Evolutionary conservation across 257 asterid genomes (phyloP), one percentile per base, ranked within the genome.

Genomic region (Dorcoceras hygrometricum): DNA sequence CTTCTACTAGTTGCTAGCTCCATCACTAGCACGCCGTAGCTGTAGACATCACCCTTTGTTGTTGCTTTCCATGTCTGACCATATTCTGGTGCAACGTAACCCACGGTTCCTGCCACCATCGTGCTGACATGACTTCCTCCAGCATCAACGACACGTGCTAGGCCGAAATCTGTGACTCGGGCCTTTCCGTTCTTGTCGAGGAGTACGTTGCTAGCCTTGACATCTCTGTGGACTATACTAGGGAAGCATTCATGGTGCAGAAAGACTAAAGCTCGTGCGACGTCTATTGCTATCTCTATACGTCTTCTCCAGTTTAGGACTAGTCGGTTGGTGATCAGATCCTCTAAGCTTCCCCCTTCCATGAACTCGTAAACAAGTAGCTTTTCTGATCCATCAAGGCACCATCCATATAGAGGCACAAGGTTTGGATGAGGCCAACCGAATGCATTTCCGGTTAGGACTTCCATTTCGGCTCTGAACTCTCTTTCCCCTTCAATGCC

Each of bases 361-460:
- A 94, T 94, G 80, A 79, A 94, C 76, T 90, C 96, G 23, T 88
- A 94, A 31, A 94, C 97, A 9, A 94, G 71, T 29, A 94, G 56
- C 83, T 94, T 94, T 68, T 90, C 97, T 1, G 96, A 76, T 29
- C 96, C 95, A 4, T 82, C 76, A 0, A 90, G 87, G 27, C 95
- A 94, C 97, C 99, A 94, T 1, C 99, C 99, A 4, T 85, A 90
- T 1, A 94, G 87, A 5, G 82, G 69, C 11, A 94, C 99, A 0
- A 94, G 84, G 78, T 94, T 94, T 0, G 99, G 99, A 71, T 94
- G 98, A 4, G 96, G 96, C 99, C 99, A 86, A 11, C 96, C 90
- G 0, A 86, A 73, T 0, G 95, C 93, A 51, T 86, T 82, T 48
- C 96, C 92, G 19, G 89, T 85, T 4, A 94, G 34, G 0, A 79